Base-by-base conservation (phyloP, 2,329 filamentous ascomycete genomes). In the Fusarium secorum region DNA sequence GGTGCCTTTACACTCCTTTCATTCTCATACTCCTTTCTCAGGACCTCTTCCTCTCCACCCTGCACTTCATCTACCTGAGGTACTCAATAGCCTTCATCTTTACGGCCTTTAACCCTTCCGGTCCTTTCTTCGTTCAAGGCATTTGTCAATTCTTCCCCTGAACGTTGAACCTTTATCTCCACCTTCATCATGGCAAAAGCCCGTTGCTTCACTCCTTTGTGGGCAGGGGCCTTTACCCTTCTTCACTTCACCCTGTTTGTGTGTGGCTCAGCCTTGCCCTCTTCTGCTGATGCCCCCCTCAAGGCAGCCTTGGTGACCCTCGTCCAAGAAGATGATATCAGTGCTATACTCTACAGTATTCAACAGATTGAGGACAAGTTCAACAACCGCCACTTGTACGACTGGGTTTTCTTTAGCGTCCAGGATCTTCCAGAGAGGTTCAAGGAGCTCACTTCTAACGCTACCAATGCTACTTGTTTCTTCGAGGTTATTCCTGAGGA, bases 401-500 rank as follows among this genome's bases (percentile, higher is more conserved):
- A 94, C 46, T 97, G 93, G 91, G 91, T 93, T 44, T 95, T 97
- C 82, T 93, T 96, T 85, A 96, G 95, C 80, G 90, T 94, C 75
- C 88, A 91, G 56, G 89, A 90, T 7, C 94, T 97, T 78, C 90
- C 90, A 7, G 88, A 93, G 13, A 89, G 92, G 64, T 97, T 97
- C 84, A 95, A 93, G 78, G 82, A 83, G 38, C 83, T 84, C 63
- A 93, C 92, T 0, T 85, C 86, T 54, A 91, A 89, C 49, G 87
- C 88, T 39, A 95, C 93, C 4, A 89, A 89, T 60, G 92, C 92
- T 4, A 87, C 90, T 73, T 91, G 91, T 74, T 85, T 87, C 73
- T 96, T 92, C 77, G 90, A 95, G 75, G 79, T 90, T 48, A 90
- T 97, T 20, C 90, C 92, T 7, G 85, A 89, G 72, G 90, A 93